A percentile compares a stretch with the other conserved stretches of the same genome.
Conservation (phyloP, 1,139 yeast genomes). For the Nadsonia starkeyi-henricii region DNA sequence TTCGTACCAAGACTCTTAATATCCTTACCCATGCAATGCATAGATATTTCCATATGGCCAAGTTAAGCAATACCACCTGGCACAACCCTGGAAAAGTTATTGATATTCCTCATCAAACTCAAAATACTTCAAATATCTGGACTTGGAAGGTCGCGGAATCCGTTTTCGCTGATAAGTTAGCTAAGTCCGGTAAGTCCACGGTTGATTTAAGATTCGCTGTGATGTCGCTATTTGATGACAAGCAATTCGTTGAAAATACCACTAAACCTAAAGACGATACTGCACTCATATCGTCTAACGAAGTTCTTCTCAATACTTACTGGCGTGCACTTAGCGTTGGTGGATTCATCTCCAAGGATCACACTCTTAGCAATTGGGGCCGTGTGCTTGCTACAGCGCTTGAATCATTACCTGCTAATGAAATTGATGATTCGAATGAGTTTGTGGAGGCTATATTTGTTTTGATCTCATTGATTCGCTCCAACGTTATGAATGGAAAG, state of each 20-base stretch:
- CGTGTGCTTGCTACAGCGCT: slow-evolving; percentile 28
- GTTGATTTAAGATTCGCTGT: neutral
- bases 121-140: slow-evolving; percentile 11
- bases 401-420: neutral
- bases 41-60: slow-evolving; percentile 54
- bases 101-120: slow-evolving; percentile 13
- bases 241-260: slow-evolving; percentile 3
- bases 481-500: slow-evolving; percentile 11
- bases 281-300: slow-evolving; percentile 16
- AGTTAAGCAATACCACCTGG: neutral
- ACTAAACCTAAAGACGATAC: slow-evolving; percentile 34
- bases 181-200: neutral
- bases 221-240: neutral
- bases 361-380: slow-evolving; percentile 44
- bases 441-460: slow-evolving; percentile 18
- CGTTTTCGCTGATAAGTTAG: slow-evolving; percentile 4
- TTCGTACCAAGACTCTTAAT: slow-evolving; percentile 49
- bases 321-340: slow-evolving; percentile 44
- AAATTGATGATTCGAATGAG: slow-evolving; percentile 18
- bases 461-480: slow-evolving; percentile 19
- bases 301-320: slow-evolving; percentile 30
- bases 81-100: slow-evolving; percentile 2
- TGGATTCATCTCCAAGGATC: slow-evolving; percentile 36
- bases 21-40: slow-evolving; percentile 61
- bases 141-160: slow-evolving; percentile 13